Conservation (phyloP, 495 filamentous ascomycete genomes). For the Lindgomyces ingoldianus region DNA sequence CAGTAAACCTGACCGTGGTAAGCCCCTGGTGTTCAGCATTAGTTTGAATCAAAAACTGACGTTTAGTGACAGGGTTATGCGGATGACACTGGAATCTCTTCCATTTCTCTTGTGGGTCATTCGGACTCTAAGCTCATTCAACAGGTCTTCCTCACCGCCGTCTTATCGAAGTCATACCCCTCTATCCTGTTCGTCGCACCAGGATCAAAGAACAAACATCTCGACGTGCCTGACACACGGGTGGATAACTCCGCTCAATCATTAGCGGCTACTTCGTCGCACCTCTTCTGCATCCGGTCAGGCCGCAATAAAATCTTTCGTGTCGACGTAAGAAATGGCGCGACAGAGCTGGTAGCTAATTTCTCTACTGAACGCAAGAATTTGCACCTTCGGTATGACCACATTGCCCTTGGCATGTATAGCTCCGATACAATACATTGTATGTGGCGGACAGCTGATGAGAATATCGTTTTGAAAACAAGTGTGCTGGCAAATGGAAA, state of each 20-base stretch:
- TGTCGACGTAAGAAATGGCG: conserved; percentile 4
- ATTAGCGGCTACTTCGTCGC: background rate
- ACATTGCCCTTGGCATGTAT: background rate
- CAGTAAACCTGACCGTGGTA: background rate
- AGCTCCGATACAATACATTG: background rate
- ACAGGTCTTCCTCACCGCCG: conserved; percentile 14
- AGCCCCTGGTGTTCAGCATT: background rate
- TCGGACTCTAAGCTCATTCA: background rate
- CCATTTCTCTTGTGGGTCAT: background rate
- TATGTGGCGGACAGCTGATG: background rate
- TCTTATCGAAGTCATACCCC: conserved; percentile 10
- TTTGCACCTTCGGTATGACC: background rate
- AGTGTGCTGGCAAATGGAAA: background rate
- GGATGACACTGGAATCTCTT: conserved; percentile 6
- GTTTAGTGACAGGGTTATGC: background rate
- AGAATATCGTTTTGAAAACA: conserved; percentile 4
- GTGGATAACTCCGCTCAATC: background rate
- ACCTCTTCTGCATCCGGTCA: background rate
- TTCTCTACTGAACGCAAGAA: background rate
- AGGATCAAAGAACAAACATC: background rate
- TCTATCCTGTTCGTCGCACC: background rate
- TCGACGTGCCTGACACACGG: background rate
- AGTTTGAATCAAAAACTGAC: background rate
- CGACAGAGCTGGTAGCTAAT: background rate
- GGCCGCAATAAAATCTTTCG: conserved; percentile 4